Percentiles rank a stretch among this genome's conserved stretches.
Conservation (phyloP, 2,329 filamentous ascomycete species). For the Grosmannia serpens region DNA sequence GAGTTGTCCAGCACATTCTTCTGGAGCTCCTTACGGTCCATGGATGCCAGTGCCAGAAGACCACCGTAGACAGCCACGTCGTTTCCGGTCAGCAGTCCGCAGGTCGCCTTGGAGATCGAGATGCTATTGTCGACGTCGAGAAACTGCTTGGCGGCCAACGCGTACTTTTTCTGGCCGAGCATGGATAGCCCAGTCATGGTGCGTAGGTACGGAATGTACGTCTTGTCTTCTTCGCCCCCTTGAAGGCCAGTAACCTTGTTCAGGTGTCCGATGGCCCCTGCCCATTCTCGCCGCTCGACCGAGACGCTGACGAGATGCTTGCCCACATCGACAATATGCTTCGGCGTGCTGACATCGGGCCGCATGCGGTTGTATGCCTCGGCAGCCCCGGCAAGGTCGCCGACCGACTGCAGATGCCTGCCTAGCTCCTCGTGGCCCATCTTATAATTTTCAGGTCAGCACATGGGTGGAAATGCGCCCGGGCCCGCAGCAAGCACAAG, state of each 20-base stretch:
- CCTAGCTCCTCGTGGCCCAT: constrained; percentile 94
- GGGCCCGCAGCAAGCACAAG: neutral
- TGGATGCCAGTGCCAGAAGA: constrained; percentile 78
- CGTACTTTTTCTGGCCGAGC: constrained; percentile 33
- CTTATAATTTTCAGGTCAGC: constrained; percentile 29
- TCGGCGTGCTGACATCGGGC: constrained; percentile 72
- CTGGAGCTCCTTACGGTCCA: constrained; percentile 70
- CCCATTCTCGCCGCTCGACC: constrained; percentile 69
- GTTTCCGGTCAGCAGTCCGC: constrained; percentile 61
- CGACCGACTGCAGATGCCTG: constrained; percentile 67
- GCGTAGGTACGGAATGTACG: constrained; percentile 37
- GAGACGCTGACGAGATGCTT: constrained; percentile 67
- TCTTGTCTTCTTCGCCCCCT: constrained; percentile 32
- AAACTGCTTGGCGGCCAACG: constrained; percentile 61
- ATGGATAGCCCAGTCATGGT: constrained; percentile 39
- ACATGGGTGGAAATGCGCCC: neutral
- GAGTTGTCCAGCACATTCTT: constrained; percentile 65
- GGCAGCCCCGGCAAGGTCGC: constrained; percentile 59
- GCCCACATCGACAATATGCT: constrained; percentile 73
- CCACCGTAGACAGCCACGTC: constrained; percentile 89
- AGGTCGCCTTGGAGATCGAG: constrained; percentile 47
- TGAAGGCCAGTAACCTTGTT: constrained; percentile 51
- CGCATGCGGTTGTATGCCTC: constrained; percentile 82
- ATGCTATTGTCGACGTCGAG: constrained; percentile 45
- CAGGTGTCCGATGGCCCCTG: constrained; percentile 46